Evolutionary conservation across 306 rosid genomes (phyloP).

Genomic region (Gynostemma pentaphyllum): DNA sequence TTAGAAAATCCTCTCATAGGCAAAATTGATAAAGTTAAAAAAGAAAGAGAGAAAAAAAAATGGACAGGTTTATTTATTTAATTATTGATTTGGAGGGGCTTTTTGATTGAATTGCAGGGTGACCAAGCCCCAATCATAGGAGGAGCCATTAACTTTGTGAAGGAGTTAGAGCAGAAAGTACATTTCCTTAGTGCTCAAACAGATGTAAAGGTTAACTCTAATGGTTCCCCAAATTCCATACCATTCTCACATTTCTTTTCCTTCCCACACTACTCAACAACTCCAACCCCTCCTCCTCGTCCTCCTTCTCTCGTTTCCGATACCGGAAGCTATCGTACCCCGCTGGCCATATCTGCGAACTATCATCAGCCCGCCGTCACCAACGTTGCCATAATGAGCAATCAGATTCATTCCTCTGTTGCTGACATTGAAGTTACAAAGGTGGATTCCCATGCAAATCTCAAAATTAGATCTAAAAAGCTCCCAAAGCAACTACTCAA

Average conservation of each 20-base stretch:
- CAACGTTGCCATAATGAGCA: background rate
- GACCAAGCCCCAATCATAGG: slow-evolving; percentile 18
- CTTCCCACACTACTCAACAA: background rate
- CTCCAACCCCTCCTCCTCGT: background rate
- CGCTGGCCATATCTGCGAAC: background rate
- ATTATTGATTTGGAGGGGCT: background rate
- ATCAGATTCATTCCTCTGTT: background rate
- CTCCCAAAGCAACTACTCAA: slow-evolving; percentile 7
- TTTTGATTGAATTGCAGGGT: slow-evolving; percentile 5
- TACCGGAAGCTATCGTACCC: background rate
- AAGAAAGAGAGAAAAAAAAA: background rate
- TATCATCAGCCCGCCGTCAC: background rate
- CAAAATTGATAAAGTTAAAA: slow-evolving; percentile 2
- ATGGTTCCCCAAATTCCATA: background rate
- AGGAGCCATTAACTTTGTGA: slow-evolving; percentile 12
- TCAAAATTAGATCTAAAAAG: slow-evolving; percentile 5
- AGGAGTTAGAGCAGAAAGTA: slow-evolving; percentile 8
- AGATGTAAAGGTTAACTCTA: background rate
- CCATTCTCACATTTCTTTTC: slow-evolving; percentile 1
- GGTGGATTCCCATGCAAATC: slow-evolving; percentile 7
- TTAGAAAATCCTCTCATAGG: too few relatives aligned
- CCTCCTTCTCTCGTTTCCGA: background rate
- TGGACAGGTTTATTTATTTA: background rate
- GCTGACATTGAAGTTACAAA: background rate
- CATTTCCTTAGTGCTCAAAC: slow-evolving; percentile 13